Evolutionary conservation across 345 rosid species (phyloP).

Genomic region (Euclidium syriacum): DNA sequence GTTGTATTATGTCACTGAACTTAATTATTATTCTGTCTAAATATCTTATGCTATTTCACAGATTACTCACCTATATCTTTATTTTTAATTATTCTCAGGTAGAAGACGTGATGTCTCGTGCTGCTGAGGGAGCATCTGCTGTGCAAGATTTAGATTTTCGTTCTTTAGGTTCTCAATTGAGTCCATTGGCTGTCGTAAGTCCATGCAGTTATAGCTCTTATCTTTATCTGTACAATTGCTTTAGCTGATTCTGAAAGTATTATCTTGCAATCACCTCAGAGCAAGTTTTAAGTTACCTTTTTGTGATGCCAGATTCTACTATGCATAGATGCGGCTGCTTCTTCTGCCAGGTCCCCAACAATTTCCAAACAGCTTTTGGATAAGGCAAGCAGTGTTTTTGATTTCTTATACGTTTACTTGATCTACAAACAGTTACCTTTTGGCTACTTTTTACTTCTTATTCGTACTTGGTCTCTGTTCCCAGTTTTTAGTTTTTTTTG

Average conservation of each 20-base stretch:
- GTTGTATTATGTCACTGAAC: neutral
- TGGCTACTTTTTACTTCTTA: neutral
- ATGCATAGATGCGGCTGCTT: conserved; percentile 87
- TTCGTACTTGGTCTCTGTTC: neutral
- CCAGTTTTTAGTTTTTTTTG: neutral
- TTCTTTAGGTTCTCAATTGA: conserved; percentile 66
- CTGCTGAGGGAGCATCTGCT: conserved; percentile 66
- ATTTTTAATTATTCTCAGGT: conserved; percentile 45
- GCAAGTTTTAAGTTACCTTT: conserved; percentile 21
- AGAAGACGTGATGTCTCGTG: conserved; percentile 76
- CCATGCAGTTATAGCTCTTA: conserved; percentile 11
- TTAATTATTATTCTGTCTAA: neutral
- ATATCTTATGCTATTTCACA: neutral
- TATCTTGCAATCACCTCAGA: conserved; percentile 1
- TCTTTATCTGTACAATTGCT: neutral
- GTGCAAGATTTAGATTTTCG: conserved; percentile 72
- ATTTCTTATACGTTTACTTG: conserved; percentile 11
- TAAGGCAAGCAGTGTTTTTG: conserved; percentile 53
- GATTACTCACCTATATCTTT: neutral
- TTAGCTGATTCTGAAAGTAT: neutral
- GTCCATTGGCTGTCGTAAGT: conserved; percentile 87
- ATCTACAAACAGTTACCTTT: neutral
- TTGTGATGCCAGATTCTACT: conserved; percentile 72
- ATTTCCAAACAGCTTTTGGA: conserved; percentile 77
- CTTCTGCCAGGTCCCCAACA: conserved; percentile 72